Base-by-base conservation (phyloP, 495 filamentous ascomycete species). In the Evansstolkia leycettana region DNA sequence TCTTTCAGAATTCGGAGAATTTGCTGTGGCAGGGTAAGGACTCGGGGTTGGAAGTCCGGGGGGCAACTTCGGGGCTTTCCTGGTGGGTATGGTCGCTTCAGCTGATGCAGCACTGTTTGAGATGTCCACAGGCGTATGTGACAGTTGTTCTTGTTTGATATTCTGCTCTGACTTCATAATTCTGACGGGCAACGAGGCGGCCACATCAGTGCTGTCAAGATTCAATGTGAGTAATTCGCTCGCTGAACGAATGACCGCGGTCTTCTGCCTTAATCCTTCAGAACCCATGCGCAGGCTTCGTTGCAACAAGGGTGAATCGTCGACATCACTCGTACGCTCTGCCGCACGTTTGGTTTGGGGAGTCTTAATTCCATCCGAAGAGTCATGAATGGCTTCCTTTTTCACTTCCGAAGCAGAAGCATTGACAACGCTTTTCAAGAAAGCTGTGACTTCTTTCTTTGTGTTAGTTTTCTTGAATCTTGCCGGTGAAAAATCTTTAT, bases 31-130 rank as follows among this genome's bases (percentile, higher is more conserved):
- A 7, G n/a, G 13, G 10, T 20, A 10, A 26, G 16, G n/a, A 13
- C 17, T 15, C 11, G 42, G 40, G 17, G 20, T 23, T 14, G 40
- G 25, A 12, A 48, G 34, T 1, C 51, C 51, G 6, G 51, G 51
- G 23, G 47, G 44, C 7, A 16, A 27, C 12, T 28, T 37, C 13
- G 18, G 32, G 7, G 32, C n/a, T n/a, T n/a, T n/a, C n/a, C n/a
- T n/a, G n/a, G n/a, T n/a, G n/a, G n/a, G n/a, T n/a, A n/a, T n/a
- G n/a, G n/a, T n/a, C n/a, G n/a, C n/a, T n/a, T n/a, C n/a, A n/a
- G n/a, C n/a, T n/a, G n/a, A n/a, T 26, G 24, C 7, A n/a, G 24
- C 24, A 7, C 24, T n/a, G 24, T 26, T 26, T 7, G 24, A 26
- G n/a, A n/a, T 26, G 7, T 7, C 24, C 24, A n/a, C 24, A 26